Evolutionary conservation across 169 alveolate species (phyloP), one percentile per base, ranked within the genome.

Genomic region (Plasmodium falciparum): DNA sequence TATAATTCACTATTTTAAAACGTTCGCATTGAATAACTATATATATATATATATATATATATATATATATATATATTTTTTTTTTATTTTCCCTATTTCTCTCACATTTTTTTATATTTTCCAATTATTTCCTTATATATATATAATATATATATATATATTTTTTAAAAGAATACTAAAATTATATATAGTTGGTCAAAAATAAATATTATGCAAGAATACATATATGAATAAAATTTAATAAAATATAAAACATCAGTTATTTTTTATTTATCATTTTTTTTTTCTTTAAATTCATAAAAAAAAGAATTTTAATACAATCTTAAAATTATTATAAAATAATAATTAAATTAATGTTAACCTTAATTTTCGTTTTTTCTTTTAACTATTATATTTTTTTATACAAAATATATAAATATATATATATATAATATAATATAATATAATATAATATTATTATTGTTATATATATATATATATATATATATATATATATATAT

Each of bases 91-190:
- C 47, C 47, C 6, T 39, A 39, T 2, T n/a, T 56, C 33, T 56
- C 17, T 56, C 65, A 56, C 24, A 17, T 17, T 56, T 56, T 56
- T 56, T 13, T 22, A 56, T 56, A 17, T 56, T 56, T 56, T 13
- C 22, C 15, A 12, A 12, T 22, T 56, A 6, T 56, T 56, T 56
- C 22, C 22, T 56, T 22, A 52, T n/a, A 52, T 15, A 52, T 52
- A n/a, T 52, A n/a, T 39, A 12, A 15, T 56, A 15, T 56, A 8
- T 56, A 11, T 15, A 15, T 56, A 4, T 56, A 0, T 54, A n/a
- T 54, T 54, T 56, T 56, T 56, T 12, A 12, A 56, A 52, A 56
- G 65, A 56, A 56, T 56, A 56, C 65, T 56, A 56, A 56, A 52
- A 52, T 39, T 39, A 39, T 39, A 39, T n/a, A 12, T 56, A 56